A percentile compares a stretch with the other conserved stretches of the same genome.
Conservation (phyloP, 2,329 filamentous ascomycete species). For the Xylariomycetidae sp. region DNA sequence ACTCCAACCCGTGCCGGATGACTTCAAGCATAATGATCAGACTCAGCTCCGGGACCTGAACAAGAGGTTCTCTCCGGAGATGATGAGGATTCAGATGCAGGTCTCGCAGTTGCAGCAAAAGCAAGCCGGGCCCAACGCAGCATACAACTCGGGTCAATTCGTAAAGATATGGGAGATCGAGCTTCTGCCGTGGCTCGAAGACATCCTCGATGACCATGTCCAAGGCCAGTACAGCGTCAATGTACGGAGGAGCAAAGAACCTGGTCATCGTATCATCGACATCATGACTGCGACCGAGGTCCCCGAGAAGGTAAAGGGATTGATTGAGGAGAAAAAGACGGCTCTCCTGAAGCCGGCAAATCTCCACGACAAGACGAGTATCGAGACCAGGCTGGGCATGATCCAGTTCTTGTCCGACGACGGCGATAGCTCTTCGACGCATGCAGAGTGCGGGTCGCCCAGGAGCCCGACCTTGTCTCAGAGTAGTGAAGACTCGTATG, state of each 20-base stretch:
- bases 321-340: constrained; percentile 5
- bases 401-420: constrained; percentile 1
- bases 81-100: no score
- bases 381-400: constrained; percentile 2
- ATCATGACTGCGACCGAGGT: constrained; percentile 7
- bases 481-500: no score
- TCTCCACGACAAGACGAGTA: constrained; percentile 4
- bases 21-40: no score
- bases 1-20: no score
- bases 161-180: constrained; percentile 10
- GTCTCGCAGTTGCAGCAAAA: not conserved
- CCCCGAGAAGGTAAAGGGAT: not conserved
- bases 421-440: no score
- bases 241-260: constrained; percentile 4
- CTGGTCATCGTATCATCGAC: constrained; percentile 9
- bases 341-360: constrained; percentile 5
- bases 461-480: no score
- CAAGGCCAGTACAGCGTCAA: constrained; percentile 10
- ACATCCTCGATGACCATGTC: constrained; percentile 9
- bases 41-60: no score
- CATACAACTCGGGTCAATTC: constrained; percentile 8
- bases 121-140: not conserved
- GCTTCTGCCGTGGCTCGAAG: constrained; percentile 6
- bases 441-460: no score
- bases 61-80: no score